Evolutionary conservation across 1,139 yeast species (phyloP).

Genomic region (Pichia sp.): DNA sequence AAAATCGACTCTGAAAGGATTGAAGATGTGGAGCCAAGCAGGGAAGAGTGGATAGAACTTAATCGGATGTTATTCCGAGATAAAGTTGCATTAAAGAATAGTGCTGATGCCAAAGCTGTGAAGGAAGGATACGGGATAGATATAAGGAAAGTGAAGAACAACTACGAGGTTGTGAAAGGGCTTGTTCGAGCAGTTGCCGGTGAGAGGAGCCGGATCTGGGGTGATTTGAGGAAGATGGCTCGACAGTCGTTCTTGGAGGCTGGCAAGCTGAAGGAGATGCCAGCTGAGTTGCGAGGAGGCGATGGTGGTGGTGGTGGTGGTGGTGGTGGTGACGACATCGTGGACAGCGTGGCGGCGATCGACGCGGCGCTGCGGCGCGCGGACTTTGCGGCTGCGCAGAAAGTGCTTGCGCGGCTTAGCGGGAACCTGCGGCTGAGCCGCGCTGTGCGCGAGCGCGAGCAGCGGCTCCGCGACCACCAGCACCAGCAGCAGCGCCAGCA

Average conservation of each 20-base stretch:
- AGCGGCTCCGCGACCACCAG: constrained; percentile 31
- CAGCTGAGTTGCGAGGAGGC: background rate
- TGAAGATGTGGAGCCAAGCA: constrained; percentile 22
- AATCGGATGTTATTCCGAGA: constrained; percentile 18
- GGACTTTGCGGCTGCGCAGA: constrained; percentile 17
- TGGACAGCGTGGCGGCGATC: constrained; percentile 20
- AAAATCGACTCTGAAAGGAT: constrained; percentile 18
- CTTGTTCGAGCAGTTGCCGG: constrained; percentile 7
- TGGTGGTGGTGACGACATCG: constrained; percentile 15
- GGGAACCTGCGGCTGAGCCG: constrained; percentile 18
- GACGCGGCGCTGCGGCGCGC: constrained; percentile 20
- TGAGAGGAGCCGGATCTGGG: constrained; percentile 12
- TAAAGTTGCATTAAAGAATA: constrained; percentile 18
- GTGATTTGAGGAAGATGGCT: constrained; percentile 19
- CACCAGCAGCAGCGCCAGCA: constrained; percentile 42
- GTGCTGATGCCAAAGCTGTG: constrained; percentile 15
- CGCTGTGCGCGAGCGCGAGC: constrained; percentile 9
- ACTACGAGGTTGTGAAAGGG: constrained; percentile 21
- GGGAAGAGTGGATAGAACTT: constrained; percentile 21
- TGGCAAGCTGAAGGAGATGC: constrained; percentile 3
- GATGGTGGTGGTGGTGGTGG: no score
- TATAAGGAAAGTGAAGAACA: constrained; percentile 14
- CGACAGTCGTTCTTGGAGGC: constrained; percentile 19
- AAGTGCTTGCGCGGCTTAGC: constrained; percentile 14
- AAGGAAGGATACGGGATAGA: constrained; percentile 16